A percentile compares a stretch with the other conserved stretches of the same genome.
Conservation (phyloP, 495 filamentous ascomycete genomes). For the Cairneyella variabilis region DNA sequence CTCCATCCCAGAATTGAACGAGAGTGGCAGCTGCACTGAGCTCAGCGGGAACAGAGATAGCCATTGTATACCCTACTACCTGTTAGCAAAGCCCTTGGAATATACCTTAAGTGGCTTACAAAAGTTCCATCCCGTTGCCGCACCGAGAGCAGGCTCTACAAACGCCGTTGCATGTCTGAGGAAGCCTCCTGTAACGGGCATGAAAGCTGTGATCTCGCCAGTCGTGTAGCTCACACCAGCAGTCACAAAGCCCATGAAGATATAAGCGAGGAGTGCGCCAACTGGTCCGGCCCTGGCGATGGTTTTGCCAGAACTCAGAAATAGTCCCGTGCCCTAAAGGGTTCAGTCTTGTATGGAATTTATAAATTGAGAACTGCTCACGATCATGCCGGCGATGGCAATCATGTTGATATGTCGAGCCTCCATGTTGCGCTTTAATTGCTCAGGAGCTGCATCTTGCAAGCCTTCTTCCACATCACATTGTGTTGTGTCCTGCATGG, state of each 20-base stretch:
- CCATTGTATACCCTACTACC: slow-evolving; percentile 9
- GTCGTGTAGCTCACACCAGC: slow-evolving; percentile 31
- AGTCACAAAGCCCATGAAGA: slow-evolving; percentile 43
- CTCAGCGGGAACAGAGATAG: slow-evolving; percentile 10
- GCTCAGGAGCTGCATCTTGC: background rate
- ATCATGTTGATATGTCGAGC: slow-evolving; percentile 71
- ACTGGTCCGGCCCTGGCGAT: slow-evolving; percentile 43
- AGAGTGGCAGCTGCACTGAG: slow-evolving; percentile 10
- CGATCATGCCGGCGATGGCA: slow-evolving; percentile 80
- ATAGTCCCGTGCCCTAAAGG: slow-evolving; percentile 52
- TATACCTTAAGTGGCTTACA: slow-evolving; percentile 31
- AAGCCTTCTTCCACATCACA: background rate
- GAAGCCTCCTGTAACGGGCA: slow-evolving; percentile 56
- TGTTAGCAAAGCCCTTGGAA: background rate
- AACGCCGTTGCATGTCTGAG: slow-evolving; percentile 70
- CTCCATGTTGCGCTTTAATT: slow-evolving; percentile 48
- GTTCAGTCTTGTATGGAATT: background rate
- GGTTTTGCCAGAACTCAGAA: slow-evolving; percentile 47
- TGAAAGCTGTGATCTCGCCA: slow-evolving; percentile 61
- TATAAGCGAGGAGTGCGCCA: slow-evolving; percentile 49
- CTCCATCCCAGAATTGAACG: slow-evolving; percentile 22
- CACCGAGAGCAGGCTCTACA: slow-evolving; percentile 75
- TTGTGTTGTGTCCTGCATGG: background rate
- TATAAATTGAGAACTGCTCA: too few relatives aligned
- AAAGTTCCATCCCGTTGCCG: slow-evolving; percentile 79